These are phyloP conservation scores for Herpetomonas samuelpessoai DNA, from an alignment of 208 protist species.

Conservation along the genomic window DNA sequence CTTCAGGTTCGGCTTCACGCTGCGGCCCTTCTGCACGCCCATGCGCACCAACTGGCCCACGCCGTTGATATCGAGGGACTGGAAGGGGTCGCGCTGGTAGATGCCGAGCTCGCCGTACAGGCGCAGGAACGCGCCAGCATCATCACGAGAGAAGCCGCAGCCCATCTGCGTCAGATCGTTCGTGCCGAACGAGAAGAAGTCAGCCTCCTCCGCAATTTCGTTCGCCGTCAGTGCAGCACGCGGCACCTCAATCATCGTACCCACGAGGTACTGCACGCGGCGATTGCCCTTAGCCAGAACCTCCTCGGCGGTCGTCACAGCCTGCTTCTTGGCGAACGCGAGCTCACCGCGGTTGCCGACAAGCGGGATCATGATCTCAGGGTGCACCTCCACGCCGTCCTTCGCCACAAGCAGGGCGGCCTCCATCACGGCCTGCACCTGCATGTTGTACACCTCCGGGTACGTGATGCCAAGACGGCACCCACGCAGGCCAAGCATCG, in stretches of 20 bases:
- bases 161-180: constrained; percentile 98
- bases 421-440: constrained; percentile 93
- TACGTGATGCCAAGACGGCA: constrained; percentile 92
- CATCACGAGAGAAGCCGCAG: constrained; percentile 96
- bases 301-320: constrained; percentile 55
- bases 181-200: constrained; percentile 97
- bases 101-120: constrained; percentile 92
- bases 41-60: constrained; percentile 92
- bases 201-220: constrained; percentile 88
- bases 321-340: constrained; percentile 63
- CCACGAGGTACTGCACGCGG: constrained; percentile 80
- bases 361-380: constrained; percentile 95
- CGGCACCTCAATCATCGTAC: constrained; percentile 95
- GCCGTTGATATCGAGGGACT: constrained; percentile 92
- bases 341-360: constrained; percentile 88
- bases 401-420: constrained; percentile 75
- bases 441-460: constrained; percentile 95
- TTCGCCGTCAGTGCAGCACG: constrained; percentile 83
- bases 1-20: constrained; percentile 79
- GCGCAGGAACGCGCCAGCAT: constrained; percentile 91
- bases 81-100: constrained; percentile 93
- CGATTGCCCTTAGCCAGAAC: constrained; percentile 34
- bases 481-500: constrained; percentile 95
- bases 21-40: constrained; percentile 80
- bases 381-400: constrained; percentile 44